phyloP scores from a whole-genome alignment of 148 eudicot species.

The Cornus kousa region DNA sequence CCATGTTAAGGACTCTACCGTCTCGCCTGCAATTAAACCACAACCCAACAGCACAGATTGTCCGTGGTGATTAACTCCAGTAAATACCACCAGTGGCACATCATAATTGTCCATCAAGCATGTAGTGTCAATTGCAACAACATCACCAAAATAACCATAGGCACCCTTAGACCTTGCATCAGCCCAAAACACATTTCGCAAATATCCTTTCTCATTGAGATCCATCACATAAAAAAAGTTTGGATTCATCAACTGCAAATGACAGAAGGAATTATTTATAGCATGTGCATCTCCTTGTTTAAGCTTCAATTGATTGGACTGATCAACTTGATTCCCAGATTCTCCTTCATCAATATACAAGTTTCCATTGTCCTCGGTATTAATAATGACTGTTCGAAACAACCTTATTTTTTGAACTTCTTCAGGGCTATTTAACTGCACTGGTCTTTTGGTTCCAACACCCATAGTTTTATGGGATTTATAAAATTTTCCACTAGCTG shows the following conservation, averaged over 20 bases:
- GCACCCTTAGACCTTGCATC: conserved; percentile 29
- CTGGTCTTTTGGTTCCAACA: conserved; percentile 27
- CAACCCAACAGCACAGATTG: conserved; percentile 34
- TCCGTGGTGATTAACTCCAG: conserved; percentile 36
- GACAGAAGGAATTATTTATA: conserved; percentile 14
- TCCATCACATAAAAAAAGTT: conserved; percentile 37
- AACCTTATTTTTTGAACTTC: conserved; percentile 29
- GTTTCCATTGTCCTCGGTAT: conserved; percentile 24
- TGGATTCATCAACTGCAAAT: conserved; percentile 26
- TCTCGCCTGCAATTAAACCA: conserved; percentile 27
- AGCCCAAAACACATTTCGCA: conserved; percentile 40
- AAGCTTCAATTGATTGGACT: conserved; percentile 23
- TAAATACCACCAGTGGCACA: conserved; percentile 35
- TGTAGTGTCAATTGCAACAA: conserved; percentile 24
- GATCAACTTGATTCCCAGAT: conserved; percentile 17
- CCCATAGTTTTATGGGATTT: conserved; percentile 28
- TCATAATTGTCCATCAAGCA: conserved; percentile 24
- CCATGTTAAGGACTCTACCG: conserved; percentile 29
- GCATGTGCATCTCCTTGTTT: conserved; percentile 37
- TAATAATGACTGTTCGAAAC: conserved; percentile 31
- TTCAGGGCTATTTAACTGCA: conserved; percentile 15
- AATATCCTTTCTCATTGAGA: conserved; percentile 33
- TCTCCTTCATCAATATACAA: conserved; percentile 21
- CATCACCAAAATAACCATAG: conserved; percentile 36
- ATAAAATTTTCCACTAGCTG: conserved; percentile 23